Base-by-base conservation (phyloP, 495 filamentous ascomycete species). In the Collariella sp. region DNA sequence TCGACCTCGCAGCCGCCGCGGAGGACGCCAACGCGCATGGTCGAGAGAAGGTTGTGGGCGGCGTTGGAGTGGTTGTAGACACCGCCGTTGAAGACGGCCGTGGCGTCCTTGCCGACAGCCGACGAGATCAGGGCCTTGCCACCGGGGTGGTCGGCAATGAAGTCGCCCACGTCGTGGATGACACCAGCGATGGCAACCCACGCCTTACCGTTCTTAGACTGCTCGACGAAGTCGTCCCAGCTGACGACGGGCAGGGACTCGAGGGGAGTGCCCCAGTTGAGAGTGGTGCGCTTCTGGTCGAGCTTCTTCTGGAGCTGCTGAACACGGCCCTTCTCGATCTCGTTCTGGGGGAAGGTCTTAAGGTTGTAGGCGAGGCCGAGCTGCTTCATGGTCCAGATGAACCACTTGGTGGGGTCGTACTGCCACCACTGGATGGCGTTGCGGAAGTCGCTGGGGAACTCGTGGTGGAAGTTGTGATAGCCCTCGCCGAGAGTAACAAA, bases 391-490 rank as follows among this genome's bases (percentile, higher is more conserved):
- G 77, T 66, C 87, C 87, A 94, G 80, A 98, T 98, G 69, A 72
- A 79, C 91, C 91, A 96, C 79, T 98, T 98, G 70, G 93, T 98
- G 19, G 93, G 93, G 73, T 98, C 93, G 65, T 98, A 98, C 77
- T 98, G 93, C 77, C 86, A 87, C 89, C 90, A 96, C 67, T 96
- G 78, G 59, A 98, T 94, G 48, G 91, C 93, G 71, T 98, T 98
- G 68, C 93, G 89, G 85, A 96, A 96, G 71, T 98, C 93, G 13
- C 88, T 94, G 49, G 93, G 93, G 76, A 98, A 98, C 68, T 98
- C 93, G 79, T 98, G 93, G 78, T 98, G 93, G 83, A 98, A 98
- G 78, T 95, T 96, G 80, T 97, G 91, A 77, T 98, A 98, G 47
- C 93, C 93, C 71, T 98, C 93, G 46, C 93, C 93, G 26, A 98